Evolutionary conservation across 2,329 filamentous ascomycete genomes (phyloP), one percentile per base, ranked within the genome.

Genomic region (Cytospora piceicola): DNA sequence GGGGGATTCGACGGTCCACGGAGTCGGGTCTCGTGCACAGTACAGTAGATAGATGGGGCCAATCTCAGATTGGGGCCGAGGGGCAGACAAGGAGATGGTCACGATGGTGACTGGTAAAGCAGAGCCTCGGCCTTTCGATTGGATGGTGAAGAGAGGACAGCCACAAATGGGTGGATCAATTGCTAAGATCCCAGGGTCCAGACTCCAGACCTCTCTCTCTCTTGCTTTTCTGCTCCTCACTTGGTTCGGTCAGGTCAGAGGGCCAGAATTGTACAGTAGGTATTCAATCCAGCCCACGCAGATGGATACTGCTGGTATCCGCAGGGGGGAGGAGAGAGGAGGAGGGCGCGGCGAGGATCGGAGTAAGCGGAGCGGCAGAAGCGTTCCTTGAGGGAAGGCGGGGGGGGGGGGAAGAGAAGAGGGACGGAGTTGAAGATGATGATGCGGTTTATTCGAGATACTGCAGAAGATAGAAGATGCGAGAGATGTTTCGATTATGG

Each of bases 281-380:
- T 61, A 51, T 67, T 67, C 64, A 57, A 51, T 67, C 64, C 64
- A 57, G 61, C 62, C 65, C 65, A 67, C 65, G 65, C 64, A 67
- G 65, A 39, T 36, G 39, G 34, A 54, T 53, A 62, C 56, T 32
- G 55, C 32, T 29, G 32, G 58, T 58, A 55, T 36, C 58, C 58
- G 62, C 58, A 65, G 27, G 24, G 34, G 54, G 46, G 15, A 32
- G 49, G 51, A 59, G 57, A 61, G 57, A 27, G 58, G 54, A 46
- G 62, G 52, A 51, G 53, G 30, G 34, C 61, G 17, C 46, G 59
- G 59, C 59, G 59, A 46, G 59, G 51, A 55, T 61, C 59, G 59
- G 59, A 61, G 59, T 46, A 53, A 39, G 59, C 51, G 59, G 59
- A 53, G 59, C 52, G 17, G 20, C 22, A 22, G 61, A 65, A 54